Percentiles rank a stretch among this genome's conserved stretches.
phyloP scores from a whole-genome alignment of 257 asterid species.

The Nicotiana benthamiana region DNA sequence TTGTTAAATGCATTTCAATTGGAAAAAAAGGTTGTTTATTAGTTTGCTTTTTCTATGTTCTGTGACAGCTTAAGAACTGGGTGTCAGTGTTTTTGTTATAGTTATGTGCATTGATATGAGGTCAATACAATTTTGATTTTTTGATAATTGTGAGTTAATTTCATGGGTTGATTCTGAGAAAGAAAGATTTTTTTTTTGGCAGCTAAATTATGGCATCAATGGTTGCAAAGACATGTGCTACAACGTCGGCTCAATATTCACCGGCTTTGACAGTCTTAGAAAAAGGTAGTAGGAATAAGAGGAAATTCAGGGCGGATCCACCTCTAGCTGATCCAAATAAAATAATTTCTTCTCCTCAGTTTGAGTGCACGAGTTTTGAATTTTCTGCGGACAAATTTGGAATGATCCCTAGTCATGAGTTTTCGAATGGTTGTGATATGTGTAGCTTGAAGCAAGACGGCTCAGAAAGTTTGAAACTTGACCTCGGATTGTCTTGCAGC shows the following conservation, averaged over 20 bases:
- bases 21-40: not conserved
- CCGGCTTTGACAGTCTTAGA: slow-evolving; percentile 53
- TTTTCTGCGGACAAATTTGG: slow-evolving; percentile 75
- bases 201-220: slow-evolving; percentile 68
- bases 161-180: slow-evolving; percentile 17
- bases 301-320: slow-evolving; percentile 90
- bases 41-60: not conserved
- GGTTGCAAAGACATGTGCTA: slow-evolving; percentile 66
- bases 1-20: not conserved
- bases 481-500: slow-evolving; percentile 70
- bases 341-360: slow-evolving; percentile 42
- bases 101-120: not conserved
- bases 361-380: slow-evolving; percentile 57
- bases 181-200: slow-evolving; percentile 21
- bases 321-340: slow-evolving; percentile 54
- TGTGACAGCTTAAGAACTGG: not conserved
- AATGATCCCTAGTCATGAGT: slow-evolving; percentile 26
- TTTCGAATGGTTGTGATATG: slow-evolving; percentile 47
- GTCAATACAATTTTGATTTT: not conserved
- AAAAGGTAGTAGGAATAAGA: slow-evolving; percentile 84
- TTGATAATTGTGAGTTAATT: not conserved
- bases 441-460: slow-evolving; percentile 42
- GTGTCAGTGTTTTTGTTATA: slow-evolving; percentile 5
- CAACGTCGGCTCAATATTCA: slow-evolving; percentile 47
- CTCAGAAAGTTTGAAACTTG: slow-evolving; percentile 60